A percentile compares a stretch with the other conserved stretches of the same genome.
Conservation (phyloP, 495 filamentous ascomycete genomes). For the Lasiosphaeriaceae sp. region DNA sequence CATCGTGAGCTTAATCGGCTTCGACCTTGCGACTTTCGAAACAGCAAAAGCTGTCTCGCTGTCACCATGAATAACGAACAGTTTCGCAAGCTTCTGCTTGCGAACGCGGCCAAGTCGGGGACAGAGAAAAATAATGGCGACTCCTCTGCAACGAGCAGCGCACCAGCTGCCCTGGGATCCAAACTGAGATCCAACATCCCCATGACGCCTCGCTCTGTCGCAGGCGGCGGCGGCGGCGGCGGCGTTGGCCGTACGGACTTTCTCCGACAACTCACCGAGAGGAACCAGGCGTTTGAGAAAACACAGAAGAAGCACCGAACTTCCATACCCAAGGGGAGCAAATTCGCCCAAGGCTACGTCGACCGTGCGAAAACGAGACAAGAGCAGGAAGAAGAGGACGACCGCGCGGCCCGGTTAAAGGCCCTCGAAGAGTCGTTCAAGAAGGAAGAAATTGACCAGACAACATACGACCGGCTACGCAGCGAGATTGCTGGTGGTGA, state of each 20-base stretch:
- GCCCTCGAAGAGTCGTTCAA: conserved; percentile 81
- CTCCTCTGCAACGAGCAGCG: conserved; percentile 25
- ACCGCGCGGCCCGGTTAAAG: conserved; percentile 61
- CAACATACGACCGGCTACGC: conserved; percentile 66
- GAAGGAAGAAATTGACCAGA: conserved; percentile 72
- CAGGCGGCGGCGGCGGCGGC: conserved; percentile 25
- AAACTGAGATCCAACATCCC: conserved; percentile 72
- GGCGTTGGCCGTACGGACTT: conserved; percentile 58
- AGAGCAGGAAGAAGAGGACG: conserved; percentile 55
- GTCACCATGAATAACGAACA: conserved; percentile 49
- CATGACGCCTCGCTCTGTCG: conserved; percentile 79
- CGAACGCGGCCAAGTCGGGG: conserved; percentile 34
- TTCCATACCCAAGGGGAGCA: conserved; percentile 79
- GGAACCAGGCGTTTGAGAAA: conserved; percentile 50
- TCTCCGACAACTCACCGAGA: conserved; percentile 79
- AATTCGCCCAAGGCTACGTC: conserved; percentile 72
- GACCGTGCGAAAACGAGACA: conserved; percentile 67
- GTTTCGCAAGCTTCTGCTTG: conserved; percentile 81
- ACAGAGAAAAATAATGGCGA: conserved; percentile 30
- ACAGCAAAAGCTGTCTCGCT: not conserved
- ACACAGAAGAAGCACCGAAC: conserved; percentile 68
- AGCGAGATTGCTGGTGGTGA: conserved; percentile 82
- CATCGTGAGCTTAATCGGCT: no score
- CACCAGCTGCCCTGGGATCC: conserved; percentile 52
- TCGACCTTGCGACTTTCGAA: no score